Conservation (phyloP, 2,329 filamentous ascomycete species). For the Aspergillus flavus region DNA sequence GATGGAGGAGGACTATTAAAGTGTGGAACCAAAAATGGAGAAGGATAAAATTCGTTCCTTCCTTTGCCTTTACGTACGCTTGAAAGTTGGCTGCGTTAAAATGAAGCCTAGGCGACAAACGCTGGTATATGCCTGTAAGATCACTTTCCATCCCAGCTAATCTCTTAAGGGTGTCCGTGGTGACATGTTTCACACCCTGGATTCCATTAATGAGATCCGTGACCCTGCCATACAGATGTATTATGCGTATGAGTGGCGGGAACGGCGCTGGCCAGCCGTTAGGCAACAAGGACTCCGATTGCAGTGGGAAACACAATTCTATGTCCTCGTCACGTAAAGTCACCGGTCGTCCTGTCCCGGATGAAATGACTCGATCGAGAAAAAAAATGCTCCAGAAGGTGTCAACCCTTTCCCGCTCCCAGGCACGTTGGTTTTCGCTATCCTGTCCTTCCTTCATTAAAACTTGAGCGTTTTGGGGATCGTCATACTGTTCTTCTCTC, state of each 20-base stretch:
- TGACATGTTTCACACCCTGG: conserved; percentile 72
- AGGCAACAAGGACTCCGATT: conserved; percentile 54
- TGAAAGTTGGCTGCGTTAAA: conserved; percentile 88
- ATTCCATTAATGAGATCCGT: conserved; percentile 85
- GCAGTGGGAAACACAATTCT: conserved; percentile 69
- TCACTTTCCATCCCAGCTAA: conserved; percentile 79
- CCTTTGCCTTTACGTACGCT: conserved; percentile 75
- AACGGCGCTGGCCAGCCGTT: conserved; percentile 77
- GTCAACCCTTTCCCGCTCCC: conserved; percentile 80
- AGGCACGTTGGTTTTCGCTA: conserved; percentile 60
- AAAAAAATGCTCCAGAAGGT: conserved; percentile 92
- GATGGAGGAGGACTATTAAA: conserved; percentile 80
- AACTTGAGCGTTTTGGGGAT: conserved; percentile 39
- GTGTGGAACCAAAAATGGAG: conserved; percentile 90
- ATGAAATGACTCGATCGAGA: conserved; percentile 83
- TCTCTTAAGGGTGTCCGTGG: conserved; percentile 70
- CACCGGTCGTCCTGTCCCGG: conserved; percentile 80
- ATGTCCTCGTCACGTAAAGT: conserved; percentile 84
- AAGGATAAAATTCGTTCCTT: conserved; percentile 84
- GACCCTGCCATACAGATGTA: conserved; percentile 81
- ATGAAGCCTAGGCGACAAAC: conserved; percentile 71
- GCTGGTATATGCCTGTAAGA: conserved; percentile 73
- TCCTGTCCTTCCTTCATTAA: conserved; percentile 40
- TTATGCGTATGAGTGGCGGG: conserved; percentile 77
- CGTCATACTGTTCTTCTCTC: conserved; percentile 48